Conservation (phyloP, 257 asterid genomes). For the Rubia yunnanensis region DNA sequence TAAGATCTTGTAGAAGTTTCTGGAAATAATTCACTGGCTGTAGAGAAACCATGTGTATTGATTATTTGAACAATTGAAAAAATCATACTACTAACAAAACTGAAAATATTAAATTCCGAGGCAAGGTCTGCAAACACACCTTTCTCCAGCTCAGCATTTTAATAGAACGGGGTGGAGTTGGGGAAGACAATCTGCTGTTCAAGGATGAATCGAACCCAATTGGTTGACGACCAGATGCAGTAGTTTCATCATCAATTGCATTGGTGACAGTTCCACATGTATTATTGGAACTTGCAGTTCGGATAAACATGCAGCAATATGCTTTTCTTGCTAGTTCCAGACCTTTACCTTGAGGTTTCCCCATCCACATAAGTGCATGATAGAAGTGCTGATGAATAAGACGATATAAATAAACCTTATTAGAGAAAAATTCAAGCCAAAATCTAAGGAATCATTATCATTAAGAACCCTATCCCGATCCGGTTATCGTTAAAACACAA, state of each 20-base stretch:
- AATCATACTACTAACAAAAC: neutral
- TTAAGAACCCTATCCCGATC: no score
- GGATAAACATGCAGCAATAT: conserved; percentile 54
- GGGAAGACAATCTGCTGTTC: conserved; percentile 91
- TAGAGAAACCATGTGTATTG: conserved; percentile 14
- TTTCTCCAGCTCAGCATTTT: conserved; percentile 80
- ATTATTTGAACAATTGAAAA: neutral
- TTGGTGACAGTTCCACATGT: conserved; percentile 26
- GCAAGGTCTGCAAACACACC: conserved; percentile 38
- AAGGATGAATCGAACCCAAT: conserved; percentile 89
- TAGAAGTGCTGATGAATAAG: conserved; percentile 68
- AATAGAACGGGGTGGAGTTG: conserved; percentile 93
- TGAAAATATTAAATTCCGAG: neutral
- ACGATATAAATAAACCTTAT: conserved; percentile 19
- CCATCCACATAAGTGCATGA: conserved; percentile 65
- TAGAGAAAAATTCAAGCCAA: conserved; percentile 9
- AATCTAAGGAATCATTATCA: neutral
- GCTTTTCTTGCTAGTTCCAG: conserved; percentile 95
- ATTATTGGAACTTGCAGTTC: conserved; percentile 58
- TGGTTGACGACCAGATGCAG: conserved; percentile 91
- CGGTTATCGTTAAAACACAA: no score
- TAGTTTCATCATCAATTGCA: conserved; percentile 49
- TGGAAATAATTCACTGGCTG: conserved; percentile 89
- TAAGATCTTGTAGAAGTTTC: conserved; percentile 94
- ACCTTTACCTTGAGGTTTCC: conserved; percentile 98